These are phyloP conservation scores for Elymus sibiricus DNA, from an alignment of 176 grass and related monocot species.

Conservation along the genomic window DNA sequence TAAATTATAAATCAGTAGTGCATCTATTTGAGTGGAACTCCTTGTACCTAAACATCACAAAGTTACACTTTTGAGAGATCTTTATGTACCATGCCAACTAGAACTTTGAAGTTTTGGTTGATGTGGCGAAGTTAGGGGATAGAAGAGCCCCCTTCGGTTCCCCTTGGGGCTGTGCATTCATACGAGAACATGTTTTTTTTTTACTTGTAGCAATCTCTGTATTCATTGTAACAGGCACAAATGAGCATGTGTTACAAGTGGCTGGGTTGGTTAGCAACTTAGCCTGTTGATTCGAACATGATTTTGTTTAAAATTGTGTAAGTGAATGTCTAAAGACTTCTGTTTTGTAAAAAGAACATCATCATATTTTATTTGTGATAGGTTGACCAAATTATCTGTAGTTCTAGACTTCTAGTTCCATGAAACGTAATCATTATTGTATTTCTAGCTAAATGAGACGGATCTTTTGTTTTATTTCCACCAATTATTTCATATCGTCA, in stretches of 20 bases:
- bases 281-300: neutral
- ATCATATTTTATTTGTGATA: neutral
- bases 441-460: neutral
- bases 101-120: neutral
- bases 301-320: neutral
- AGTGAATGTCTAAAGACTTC: neutral
- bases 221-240: neutral
- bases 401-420: neutral
- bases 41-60: neutral
- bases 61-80: neutral
- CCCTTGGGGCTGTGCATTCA: neutral
- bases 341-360: neutral
- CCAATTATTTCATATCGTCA: neutral
- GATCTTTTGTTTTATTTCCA: neutral
- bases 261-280: neutral
- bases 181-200: neutral
- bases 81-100: neutral
- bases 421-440: neutral
- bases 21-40: neutral
- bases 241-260: neutral
- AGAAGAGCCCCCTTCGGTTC: neutral
- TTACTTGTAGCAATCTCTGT: neutral
- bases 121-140: neutral
- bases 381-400: neutral
- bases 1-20: neutral